Conservation (phyloP, 2,329 filamentous ascomycete species). For the Hymenoscyphus fructigenus region DNA sequence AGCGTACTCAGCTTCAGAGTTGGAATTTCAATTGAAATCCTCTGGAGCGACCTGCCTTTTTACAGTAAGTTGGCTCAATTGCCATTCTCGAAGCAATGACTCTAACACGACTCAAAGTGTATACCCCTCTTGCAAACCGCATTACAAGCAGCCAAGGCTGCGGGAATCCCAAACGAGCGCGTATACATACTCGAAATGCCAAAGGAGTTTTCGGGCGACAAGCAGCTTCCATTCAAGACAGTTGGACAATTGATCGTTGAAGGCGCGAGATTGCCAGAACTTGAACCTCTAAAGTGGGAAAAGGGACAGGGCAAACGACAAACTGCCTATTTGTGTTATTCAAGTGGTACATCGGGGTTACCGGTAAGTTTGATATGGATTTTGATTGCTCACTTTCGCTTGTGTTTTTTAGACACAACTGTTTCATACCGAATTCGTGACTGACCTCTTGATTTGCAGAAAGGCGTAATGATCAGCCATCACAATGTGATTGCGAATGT, state of each 20-base stretch:
- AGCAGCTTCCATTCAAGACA: constrained; percentile 60
- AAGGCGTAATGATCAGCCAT: constrained; percentile 88
- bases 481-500: constrained; percentile 78
- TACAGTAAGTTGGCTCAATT: constrained; percentile 53
- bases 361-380: constrained; percentile 54
- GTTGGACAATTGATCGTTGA: constrained; percentile 69
- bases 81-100: neutral
- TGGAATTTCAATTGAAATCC: constrained; percentile 80
- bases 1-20: constrained; percentile 76
- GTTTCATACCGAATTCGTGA: neutral
- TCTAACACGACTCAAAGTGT: constrained; percentile 43
- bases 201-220: constrained; percentile 48
- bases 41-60: constrained; percentile 71
- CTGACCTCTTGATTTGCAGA: constrained; percentile 40
- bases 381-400: neutral
- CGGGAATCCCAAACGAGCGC: constrained; percentile 66
- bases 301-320: constrained; percentile 66
- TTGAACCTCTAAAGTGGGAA: constrained; percentile 58
- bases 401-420: neutral
- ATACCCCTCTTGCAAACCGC: constrained; percentile 65
- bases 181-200: constrained; percentile 74
- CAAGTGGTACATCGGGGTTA: constrained; percentile 43
- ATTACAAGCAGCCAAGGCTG: constrained; percentile 64
- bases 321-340: constrained; percentile 78
- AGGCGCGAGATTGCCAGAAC: constrained; percentile 53